Evolutionary conservation across 2,329 filamentous ascomycete species (phyloP), one percentile per base, ranked within the genome.

Genomic region (Stagonosporopsis vannaccii): DNA sequence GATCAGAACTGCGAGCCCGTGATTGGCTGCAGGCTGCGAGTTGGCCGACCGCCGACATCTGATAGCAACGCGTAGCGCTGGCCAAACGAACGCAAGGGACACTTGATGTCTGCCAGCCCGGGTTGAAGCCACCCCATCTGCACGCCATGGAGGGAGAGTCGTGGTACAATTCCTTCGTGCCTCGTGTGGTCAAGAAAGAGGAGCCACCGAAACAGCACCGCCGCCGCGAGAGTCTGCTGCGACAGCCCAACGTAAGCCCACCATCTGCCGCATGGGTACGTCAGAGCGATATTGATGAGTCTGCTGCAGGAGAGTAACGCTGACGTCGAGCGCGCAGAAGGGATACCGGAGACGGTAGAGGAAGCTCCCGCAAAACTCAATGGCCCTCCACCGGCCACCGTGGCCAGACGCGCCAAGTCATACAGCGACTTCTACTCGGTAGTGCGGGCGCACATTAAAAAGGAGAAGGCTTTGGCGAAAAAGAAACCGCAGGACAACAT

Each of bases 401-500:
- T 91, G 36, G 77, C 82, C 40, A 82, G 87, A 56, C 84, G 91
- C 71, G 86, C 89, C 45, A 89, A 87, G 67, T 94, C 90, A n/a
- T 90, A 90, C 75, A 90, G 88, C 64, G 87, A 91, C 75, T 90
- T 92, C 73, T 88, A 90, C 77, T 81, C 86, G 68, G 84, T 86
- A 32, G 84, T 85, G 51, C 81, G 81, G 48, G 81, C 82, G 15
- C 84, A 86, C 61, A 70, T 87, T 32, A 79, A 80, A 46, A 85
- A 84, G 67, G 83, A 86, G 68, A 75, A 72, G 47, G 66, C 62
- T 4, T 50, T 71, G 52, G 59, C 68, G 67, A 75, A 69, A 57
- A 78, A 69, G 69, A 79, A 72, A 52, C 62, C 67, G 40, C 61
- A 63, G 13, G 62, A 80, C 71, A 69, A 80, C 56, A 61, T 86